A percentile compares a stretch with the other conserved stretches of the same genome.
Conservation (phyloP, 805 yeast species). For the Hanseniaspora singularis region DNA sequence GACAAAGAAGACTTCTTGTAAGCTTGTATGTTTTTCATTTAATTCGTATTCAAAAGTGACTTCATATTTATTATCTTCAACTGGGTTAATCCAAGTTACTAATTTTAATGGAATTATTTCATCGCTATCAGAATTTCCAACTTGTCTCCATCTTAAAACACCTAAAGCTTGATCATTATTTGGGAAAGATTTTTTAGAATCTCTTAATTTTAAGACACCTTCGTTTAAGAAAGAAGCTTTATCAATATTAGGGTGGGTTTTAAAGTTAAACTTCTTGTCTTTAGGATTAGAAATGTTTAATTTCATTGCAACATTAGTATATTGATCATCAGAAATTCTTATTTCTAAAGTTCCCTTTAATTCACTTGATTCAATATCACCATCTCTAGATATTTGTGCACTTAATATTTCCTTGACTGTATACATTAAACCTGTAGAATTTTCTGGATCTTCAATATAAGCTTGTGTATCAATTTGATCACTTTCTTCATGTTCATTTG, state of each 20-base stretch:
- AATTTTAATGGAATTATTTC: conserved; percentile 52
- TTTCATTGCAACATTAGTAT: conserved; percentile 54
- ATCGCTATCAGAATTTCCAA: conserved; percentile 48
- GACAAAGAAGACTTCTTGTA: conserved; percentile 40
- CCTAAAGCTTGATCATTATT: conserved; percentile 82
- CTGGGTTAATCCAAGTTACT: conserved; percentile 65
- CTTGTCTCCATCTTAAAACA: conserved; percentile 83
- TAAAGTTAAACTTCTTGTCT: conserved; percentile 48
- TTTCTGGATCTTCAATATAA: conserved; percentile 22
- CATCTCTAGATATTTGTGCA: conserved; percentile 76
- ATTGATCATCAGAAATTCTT: conserved; percentile 65
- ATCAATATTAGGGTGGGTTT: conserved; percentile 95
- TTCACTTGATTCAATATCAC: conserved; percentile 56
- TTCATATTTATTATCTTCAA: conserved; percentile 21
- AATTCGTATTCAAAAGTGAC: conserved; percentile 86
- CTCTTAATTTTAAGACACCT: conserved; percentile 60
- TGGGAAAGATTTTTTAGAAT: conserved; percentile 72
- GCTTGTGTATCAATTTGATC: conserved; percentile 12
- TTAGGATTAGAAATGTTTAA: conserved; percentile 35
- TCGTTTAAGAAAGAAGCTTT: conserved; percentile 49
- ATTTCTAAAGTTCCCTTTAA: conserved; percentile 84
- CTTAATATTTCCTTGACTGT: conserved; percentile 64
- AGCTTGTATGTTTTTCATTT: conserved; percentile 35
- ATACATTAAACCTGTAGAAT: conserved; percentile 69
- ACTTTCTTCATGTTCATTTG: conserved; percentile 9